Evolutionary conservation across 192 early-diverging fungal genomes (phyloP), one percentile per base, ranked within the genome.

Genomic region (Entomortierella parvispora): DNA sequence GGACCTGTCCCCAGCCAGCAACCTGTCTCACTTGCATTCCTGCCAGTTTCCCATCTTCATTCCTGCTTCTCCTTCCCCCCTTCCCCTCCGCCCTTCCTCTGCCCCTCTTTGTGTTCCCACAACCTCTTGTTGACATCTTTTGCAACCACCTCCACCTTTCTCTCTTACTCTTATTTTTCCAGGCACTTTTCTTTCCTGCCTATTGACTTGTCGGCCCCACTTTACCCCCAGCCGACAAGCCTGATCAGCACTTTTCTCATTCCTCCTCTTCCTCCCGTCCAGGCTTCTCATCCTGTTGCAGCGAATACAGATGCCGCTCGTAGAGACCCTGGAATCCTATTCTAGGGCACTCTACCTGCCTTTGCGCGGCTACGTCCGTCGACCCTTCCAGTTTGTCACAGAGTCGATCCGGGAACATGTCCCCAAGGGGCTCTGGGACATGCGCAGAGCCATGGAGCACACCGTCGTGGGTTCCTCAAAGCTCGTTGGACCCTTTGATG

Each of bases 261-360:
- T 14, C 37, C 0, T n/a, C 34, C 34, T 58, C 37, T 25, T 20
- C 23, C 22, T 17, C 57, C 57, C 32, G 14, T 44, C 22, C n/a
- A 17, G 22, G 29, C 15, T 25, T 55, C 32, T 22, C 64, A 68
- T 59, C 74, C 47, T 77, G 74, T 53, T 77, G 74, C 74, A 77
- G 53, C 65, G 74, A 68, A 77, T 77, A 28, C 74, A 77, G 61
- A 77, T 77, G 74, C 74, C 74, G 12, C 68, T 77, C 68, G 74
- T 77, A 49, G 74, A 77, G 65, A 64, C 74, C 74, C 74, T 77
- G 74, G 74, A 77, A 68, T 63, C 65, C 47, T 77, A 68, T 66
- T 77, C 74, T 65, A 77, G 74, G 74, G 74, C 74, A 37, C 74
- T 77, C 74, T 77, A 77, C 61, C 43, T 77, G 23, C 74, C 74